These are phyloP conservation scores for Chalaropsis ovoidea DNA, from an alignment of 2,329 filamentous ascomycete genomes.

Conservation along the genomic window DNA sequence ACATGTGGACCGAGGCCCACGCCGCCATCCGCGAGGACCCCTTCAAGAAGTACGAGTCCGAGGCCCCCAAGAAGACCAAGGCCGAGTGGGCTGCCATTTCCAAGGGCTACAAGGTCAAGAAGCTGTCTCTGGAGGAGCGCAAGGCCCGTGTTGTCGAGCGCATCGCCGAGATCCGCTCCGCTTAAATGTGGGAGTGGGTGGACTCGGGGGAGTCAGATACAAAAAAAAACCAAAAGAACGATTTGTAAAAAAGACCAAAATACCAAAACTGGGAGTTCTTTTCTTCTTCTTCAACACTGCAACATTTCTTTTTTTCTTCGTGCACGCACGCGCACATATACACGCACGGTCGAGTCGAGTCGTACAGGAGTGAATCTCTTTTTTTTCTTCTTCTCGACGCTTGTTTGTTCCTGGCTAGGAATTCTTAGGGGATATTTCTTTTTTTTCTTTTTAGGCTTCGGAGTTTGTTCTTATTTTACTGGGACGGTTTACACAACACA, in stretches of 20 bases:
- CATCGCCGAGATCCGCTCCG: slow-evolving; percentile 65
- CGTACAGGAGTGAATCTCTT: slow-evolving; percentile 4
- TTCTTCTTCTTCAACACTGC: slow-evolving; percentile 3
- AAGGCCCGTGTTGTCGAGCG: slow-evolving; percentile 74
- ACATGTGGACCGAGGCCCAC: slow-evolving; percentile 90
- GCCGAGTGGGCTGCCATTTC: slow-evolving; percentile 93
- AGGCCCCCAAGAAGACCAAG: slow-evolving; percentile 85
- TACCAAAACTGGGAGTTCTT: slow-evolving; percentile 13
- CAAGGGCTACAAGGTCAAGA: slow-evolving; percentile 70
- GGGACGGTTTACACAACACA: background rate
- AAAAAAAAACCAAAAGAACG: slow-evolving; percentile 24
- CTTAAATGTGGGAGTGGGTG: slow-evolving; percentile 17
- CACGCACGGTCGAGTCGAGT: background rate
- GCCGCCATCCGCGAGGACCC: slow-evolving; percentile 94
- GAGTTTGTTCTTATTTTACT: background rate
- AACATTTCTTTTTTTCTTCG: background rate
- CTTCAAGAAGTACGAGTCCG: slow-evolving; percentile 77
- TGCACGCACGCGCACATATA: slow-evolving; percentile 1
- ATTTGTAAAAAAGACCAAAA: slow-evolving; percentile 16
- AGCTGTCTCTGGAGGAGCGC: slow-evolving; percentile 78
- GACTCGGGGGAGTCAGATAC: slow-evolving; percentile 13
- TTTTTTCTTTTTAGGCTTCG: no score
- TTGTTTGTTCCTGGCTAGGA: background rate
- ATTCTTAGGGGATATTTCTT: no score
- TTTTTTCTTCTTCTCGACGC: background rate